Evolutionary conservation across 2,329 filamentous ascomycete species (phyloP), one percentile per base, ranked within the genome.

Genomic region (Thelonectria blattea): DNA sequence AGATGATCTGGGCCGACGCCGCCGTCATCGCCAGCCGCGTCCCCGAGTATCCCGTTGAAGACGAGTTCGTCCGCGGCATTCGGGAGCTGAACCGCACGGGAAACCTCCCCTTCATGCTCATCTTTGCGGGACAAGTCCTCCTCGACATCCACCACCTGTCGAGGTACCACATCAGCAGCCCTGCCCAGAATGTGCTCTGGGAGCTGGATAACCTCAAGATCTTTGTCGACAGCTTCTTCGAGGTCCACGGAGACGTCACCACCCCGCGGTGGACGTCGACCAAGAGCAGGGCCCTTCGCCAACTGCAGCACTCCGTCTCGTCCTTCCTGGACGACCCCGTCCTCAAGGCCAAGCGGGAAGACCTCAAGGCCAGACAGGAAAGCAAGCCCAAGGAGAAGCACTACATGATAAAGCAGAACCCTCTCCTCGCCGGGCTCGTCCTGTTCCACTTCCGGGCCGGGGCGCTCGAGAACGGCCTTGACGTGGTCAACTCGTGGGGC

Each of bases 71-170:
- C 3, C 74, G 75, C 1, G 74, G 73, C 1, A 65, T 80, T 11
- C 65, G 67, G 20, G 66, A 75, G 41, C 56, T 78, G 17, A 64
- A 69, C 27, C 58, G 68, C 5, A 78, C 73, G 0, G 47, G 59
- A 2, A 46, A 72, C 5, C 54, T 78, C 2, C 67, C 78, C 0
- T 72, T 80, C 41, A 75, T 71, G 59, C 67, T 76, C 9, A 67
- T 75, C 1, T 81, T 81, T 56, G 77, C 76, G 9, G 68, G 73
- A 5, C 78, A 81, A 48, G 57, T 78, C 11, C 77, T 76, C 57
- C 73, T 82, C 4, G 79, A 81, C 43, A 75, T 79, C 34, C 73
- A 78, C 14, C 72, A 78, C 56, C 53, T 62, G 3, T 62, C 79
- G 2, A 61, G 74, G 14, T 58, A 11, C 49, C 1, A 57, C 60